These are phyloP conservation scores for Rhizopus stolonifer DNA, from an alignment of 371 early-diverging fungal genomes.

Conservation along the genomic window DNA sequence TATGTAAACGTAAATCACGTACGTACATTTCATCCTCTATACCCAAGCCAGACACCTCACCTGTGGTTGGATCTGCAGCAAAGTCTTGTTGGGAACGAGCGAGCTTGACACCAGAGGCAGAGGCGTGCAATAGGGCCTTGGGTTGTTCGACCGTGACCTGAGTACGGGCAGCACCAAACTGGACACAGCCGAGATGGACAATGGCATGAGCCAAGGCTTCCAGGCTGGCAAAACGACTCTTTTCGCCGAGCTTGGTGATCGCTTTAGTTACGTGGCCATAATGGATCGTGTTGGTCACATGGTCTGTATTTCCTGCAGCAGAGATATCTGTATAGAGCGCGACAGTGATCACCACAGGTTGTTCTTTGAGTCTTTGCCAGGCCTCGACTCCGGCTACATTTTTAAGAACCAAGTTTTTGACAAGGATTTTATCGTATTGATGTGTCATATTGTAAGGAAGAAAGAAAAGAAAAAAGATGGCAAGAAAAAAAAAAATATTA, in stretches of 20 bases:
- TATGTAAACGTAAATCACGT: constrained; percentile 72
- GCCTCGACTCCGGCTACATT: constrained; percentile 91
- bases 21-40: constrained; percentile 69
- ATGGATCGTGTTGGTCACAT: constrained; percentile 76
- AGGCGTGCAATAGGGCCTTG: constrained; percentile 88
- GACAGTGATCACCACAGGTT: constrained; percentile 82
- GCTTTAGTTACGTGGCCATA: constrained; percentile 81
- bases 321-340: constrained; percentile 73
- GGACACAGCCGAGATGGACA: constrained; percentile 56
- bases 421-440: constrained; percentile 71
- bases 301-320: constrained; percentile 76
- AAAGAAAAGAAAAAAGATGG: neutral
- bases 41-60: constrained; percentile 47
- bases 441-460: neutral
- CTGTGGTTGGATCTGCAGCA: constrained; percentile 27
- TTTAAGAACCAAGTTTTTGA: constrained; percentile 80
- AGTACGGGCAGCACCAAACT: constrained; percentile 63
- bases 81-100: constrained; percentile 64
- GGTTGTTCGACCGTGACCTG: constrained; percentile 85
- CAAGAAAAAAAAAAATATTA: neutral
- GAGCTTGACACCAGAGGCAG: constrained; percentile 85
- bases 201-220: constrained; percentile 76
- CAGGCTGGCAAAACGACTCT: constrained; percentile 64
- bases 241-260: constrained; percentile 77
- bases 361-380: constrained; percentile 87